Evolutionary conservation across 352 stramenopile species (phyloP), one percentile per base, ranked within the genome.

Genomic region (Pythium oligandrum): DNA sequence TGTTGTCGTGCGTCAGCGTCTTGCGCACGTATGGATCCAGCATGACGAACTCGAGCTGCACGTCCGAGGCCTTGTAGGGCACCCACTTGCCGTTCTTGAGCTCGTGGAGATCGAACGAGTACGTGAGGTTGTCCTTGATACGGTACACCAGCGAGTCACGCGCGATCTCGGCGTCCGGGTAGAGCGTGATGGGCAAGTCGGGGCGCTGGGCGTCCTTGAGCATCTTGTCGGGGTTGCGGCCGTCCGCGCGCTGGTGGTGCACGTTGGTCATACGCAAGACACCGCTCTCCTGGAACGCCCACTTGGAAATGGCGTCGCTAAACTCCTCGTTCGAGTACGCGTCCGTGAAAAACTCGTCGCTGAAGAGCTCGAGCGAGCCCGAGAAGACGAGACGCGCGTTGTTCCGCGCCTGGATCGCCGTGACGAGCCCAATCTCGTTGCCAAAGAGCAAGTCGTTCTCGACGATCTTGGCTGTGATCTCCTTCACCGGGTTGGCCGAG

Each of bases 31-130:
- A 79, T 36, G 92, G 83, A 68, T 98, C 88, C 34, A 98, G 77
- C 92, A 98, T 98, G 42, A 97, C 89, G 52, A 98, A 98, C 68
- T 98, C 92, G 32, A 98, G 70, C 76, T 98, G 90, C 56, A 96
- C 70, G 44, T 96, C 89, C 34, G 85, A 68, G 30, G 86, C 78
- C 54, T 76, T 68, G 59, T 79, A 97, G 3, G 86, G 78, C 40
- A 70, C 53, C 87, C 87, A 97, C 65, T 80, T 53, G 39, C 85
- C 81, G 38, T 83, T 56, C 53, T 87, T 71, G 11, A 88, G 91
- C 64, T 97, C 86, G 53, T 97, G 77, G 37, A 98, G 64, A 54
- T 94, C 83, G 44, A 97, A 76, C 36, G 80, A 92, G 68, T 96
- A 98, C 44, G 84, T 95, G 10, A 98, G 61, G 59, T 97, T 94